phyloP scores from a whole-genome alignment of 2,329 filamentous ascomycete genomes.

The Fusarium setosum region DNA sequence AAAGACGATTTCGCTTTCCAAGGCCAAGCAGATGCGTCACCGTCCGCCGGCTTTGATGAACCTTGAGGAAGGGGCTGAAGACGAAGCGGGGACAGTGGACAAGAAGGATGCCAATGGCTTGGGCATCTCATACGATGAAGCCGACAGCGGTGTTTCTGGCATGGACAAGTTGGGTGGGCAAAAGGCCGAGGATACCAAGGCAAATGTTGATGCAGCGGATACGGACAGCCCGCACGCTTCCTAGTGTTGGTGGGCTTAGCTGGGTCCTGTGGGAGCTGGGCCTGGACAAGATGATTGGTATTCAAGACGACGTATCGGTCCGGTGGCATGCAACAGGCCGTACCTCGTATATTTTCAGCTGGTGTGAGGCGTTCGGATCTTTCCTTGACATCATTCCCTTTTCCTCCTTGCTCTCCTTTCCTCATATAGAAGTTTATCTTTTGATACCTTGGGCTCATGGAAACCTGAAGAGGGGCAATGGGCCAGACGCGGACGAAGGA shows the following conservation, averaged over 20 bases:
- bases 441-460: conserved; percentile 36
- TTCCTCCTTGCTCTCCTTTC: conserved; percentile 17
- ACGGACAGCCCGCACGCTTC: conserved; percentile 40
- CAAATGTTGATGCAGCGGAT: conserved; percentile 43
- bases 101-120: conserved; percentile 50
- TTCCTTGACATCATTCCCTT: conserved; percentile 23
- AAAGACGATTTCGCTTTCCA: conserved; percentile 92
- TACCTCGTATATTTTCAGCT: conserved; percentile 6
- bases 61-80: conserved; percentile 58
- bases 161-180: conserved; percentile 52
- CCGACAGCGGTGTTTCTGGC: conserved; percentile 56
- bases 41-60: conserved; percentile 90
- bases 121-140: conserved; percentile 56
- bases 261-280: background rate
- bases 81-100: conserved; percentile 36
- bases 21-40: conserved; percentile 88
- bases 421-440: conserved; percentile 36
- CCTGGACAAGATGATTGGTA: background rate
- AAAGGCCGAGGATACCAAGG: conserved; percentile 48
- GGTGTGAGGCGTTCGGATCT: conserved; percentile 27
- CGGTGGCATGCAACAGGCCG: background rate
- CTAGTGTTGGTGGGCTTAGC: conserved; percentile 17
- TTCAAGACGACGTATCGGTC: background rate
- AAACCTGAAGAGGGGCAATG: conserved; percentile 22
- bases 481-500: conserved; percentile 5